phyloP scores from a whole-genome alignment of 2,329 filamentous ascomycete genomes.

The Emmonsia crescens region DNA sequence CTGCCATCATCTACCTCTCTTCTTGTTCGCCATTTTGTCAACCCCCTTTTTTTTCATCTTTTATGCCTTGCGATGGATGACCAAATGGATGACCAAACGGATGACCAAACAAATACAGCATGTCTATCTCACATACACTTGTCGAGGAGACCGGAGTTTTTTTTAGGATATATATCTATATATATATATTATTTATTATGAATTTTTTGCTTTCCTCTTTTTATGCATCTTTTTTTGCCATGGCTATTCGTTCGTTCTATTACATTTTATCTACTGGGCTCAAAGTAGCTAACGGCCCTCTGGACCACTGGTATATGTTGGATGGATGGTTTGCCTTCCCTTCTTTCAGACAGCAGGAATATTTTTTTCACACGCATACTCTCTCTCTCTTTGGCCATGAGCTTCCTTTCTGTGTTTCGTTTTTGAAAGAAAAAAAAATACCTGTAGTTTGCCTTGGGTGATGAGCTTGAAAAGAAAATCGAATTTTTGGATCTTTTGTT shows the following conservation, averaged over 20 bases:
- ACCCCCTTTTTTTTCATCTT: not conserved
- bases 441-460: no score
- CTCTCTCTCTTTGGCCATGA: no score
- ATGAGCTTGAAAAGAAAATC: not conserved
- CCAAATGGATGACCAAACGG: not conserved
- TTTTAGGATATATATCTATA: not conserved
- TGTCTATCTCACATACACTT: not conserved
- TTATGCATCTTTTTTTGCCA: no score
- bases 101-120: not conserved
- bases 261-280: no score
- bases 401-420: not conserved
- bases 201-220: not conserved
- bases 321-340: no score
- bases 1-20: not conserved
- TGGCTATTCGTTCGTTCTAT: no score
- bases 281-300: no score
- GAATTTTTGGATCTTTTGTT: no score
- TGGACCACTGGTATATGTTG: no score
- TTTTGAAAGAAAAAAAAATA: no score
- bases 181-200: not conserved
- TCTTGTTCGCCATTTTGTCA: not conserved
- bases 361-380: no score
- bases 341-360: no score
- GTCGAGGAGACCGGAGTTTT: not conserved
- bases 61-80: not conserved